A percentile compares a stretch with the other conserved stretches of the same genome.
Evolutionary conservation across 768 basidiomycete species (phyloP).

Genomic region (Pleurotus tuber-regium): DNA sequence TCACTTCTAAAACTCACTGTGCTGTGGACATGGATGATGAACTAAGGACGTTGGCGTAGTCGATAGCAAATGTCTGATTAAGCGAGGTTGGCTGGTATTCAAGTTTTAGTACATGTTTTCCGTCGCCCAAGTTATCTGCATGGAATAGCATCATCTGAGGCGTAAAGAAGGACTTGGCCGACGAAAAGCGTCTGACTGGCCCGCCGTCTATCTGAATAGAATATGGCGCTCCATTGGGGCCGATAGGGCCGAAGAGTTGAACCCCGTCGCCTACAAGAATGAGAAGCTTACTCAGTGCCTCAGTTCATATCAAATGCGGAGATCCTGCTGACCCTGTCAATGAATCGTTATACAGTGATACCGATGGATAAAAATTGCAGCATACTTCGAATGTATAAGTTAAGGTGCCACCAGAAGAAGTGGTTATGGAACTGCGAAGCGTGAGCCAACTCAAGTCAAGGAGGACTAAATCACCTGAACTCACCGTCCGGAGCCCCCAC

Average conservation of each 20-base stretch:
- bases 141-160: slow-evolving; percentile 27
- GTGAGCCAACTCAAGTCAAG: not conserved
- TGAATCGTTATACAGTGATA: not conserved
- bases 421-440: slow-evolving; percentile 30
- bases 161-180: slow-evolving; percentile 21
- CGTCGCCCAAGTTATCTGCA: slow-evolving; percentile 19
- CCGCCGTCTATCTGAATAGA: slow-evolving; percentile 32
- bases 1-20: too few relatives aligned
- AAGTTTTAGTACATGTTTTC: slow-evolving; percentile 22
- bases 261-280: slow-evolving; percentile 39
- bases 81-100: slow-evolving; percentile 22
- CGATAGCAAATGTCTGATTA: slow-evolving; percentile 23
- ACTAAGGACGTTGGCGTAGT: slow-evolving; percentile 23
- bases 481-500: slow-evolving; percentile 42
- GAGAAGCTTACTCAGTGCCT: slow-evolving; percentile 9
- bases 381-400: slow-evolving; percentile 39
- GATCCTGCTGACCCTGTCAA: slow-evolving; percentile 15
- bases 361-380: not conserved
- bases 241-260: slow-evolving; percentile 42
- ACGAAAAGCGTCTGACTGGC: slow-evolving; percentile 15
- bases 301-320: not conserved
- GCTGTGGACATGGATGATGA: not conserved
- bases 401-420: slow-evolving; percentile 26
- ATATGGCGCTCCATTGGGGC: slow-evolving; percentile 32
- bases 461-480: slow-evolving; percentile 12